Evolutionary conservation across 2,329 filamentous ascomycete species (phyloP), one percentile per base, ranked within the genome.

Genomic region (Alternaria triticina): DNA sequence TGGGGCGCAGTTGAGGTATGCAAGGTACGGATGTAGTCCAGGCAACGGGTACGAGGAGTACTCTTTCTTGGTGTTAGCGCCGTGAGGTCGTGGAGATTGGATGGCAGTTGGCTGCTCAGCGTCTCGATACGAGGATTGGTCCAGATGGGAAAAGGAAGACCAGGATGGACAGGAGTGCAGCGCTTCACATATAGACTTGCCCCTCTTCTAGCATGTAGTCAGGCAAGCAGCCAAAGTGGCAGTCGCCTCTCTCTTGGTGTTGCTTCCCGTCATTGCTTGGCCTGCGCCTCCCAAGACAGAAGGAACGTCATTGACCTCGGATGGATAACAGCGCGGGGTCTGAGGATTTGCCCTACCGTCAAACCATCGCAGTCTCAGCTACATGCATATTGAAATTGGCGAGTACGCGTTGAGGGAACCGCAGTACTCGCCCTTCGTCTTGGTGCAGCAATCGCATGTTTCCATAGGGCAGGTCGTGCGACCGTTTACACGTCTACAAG

Each of bases 261-360:
- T 57, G 45, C 33, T 66, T 71, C 63, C 62, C 56, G 58, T 62
- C 59, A 59, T 57, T 54, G 61, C 68, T 72, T 73, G 67, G 67
- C 66, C 54, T 60, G 54, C 40, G 30, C 55, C 44, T 61, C 50
- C 67, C 61, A 66, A 67, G 64, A 57, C 30, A 25, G 50, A 36
- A 51, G 20, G 25, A 50, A 69, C 70, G 70, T 73, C 69, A 72
- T 71, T 27, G 27, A 62, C 7, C 23, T 47, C 43, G 57, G 51
- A 61, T 36, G 59, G 30, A 44, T 45, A 25, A 60, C 28, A 40
- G 51, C 22, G 57, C 47, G 36, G 47, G 46, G 46, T 58, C 28
- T 25, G 36, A 30, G 30, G 36, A 22, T 51, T 57, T 57, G 51
- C 40, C 59, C 22, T 40, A 30, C 49, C 58, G 59, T 49, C 59